Evolutionary conservation across 208 protist genomes (phyloP), one percentile per base, ranked within the genome.

Genomic region (Trypanosoma lewisi): DNA sequence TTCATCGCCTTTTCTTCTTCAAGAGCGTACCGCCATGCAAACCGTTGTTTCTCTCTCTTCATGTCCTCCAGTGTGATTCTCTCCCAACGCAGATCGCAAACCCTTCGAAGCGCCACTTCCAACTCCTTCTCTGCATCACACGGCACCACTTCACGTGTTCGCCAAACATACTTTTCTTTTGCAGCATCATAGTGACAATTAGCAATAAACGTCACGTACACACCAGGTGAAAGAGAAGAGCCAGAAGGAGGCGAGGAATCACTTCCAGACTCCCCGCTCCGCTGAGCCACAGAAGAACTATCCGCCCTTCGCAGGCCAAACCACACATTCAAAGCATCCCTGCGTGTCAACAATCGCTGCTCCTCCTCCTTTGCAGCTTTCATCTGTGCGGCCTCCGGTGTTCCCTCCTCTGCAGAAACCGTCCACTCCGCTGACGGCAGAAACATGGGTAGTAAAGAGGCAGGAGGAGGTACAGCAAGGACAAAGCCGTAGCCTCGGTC

Each of bases 401-500:
- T 5, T 14, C 34, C 49, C 9, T 33, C 49, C 3, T 5, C 8
- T 27, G 28, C 17, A 9, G 23, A 12, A 21, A 6, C 28, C 21
- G 54, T 17, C 21, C 12, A 21, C 8, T 30, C 4, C 14, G 2
- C 16, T 34, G n/a, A 5, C n/a, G 14, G 36, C 33, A 23, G 33
- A 11, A 25, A 36, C 4, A 47, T 36, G 14, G 19, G 5, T 6
- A 52, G 17, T 1, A 48, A 49, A 4, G 44, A 60, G 7, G 42
- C 30, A 34, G 66, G 66, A 19, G 57, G 66, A 1, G 66, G 36
- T 5, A 45, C 17, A 3, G 57, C 49, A 2, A 59, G 48, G 21
- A 34, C 34, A 60, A 71, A 71, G 1, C 66, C 66, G 31, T 71
- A 71, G 14, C 66, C 66, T 41, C 66, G 30, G 3, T 71, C 47